Evolutionary conservation across 148 eudicot genomes (phyloP).

Genomic region (Rhododendron ovatum): DNA sequence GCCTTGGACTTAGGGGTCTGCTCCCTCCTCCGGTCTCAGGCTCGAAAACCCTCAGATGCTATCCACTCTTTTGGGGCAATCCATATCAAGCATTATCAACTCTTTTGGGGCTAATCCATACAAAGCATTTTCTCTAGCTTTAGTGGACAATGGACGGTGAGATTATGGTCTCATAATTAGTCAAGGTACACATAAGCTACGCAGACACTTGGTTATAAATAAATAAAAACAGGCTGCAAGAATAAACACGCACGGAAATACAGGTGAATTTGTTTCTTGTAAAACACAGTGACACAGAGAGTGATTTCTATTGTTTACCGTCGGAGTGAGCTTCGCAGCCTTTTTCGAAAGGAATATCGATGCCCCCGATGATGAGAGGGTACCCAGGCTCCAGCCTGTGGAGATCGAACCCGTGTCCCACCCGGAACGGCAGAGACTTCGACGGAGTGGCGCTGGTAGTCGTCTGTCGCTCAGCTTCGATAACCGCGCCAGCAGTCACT

Average conservation of each 20-base stretch:
- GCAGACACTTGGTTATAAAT: no score
- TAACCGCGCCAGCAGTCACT: slow-evolving; percentile 37
- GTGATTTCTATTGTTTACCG: slow-evolving; percentile 31
- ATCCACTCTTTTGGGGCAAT: background rate
- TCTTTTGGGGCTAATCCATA: no score
- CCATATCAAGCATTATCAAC: no score
- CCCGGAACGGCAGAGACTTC: slow-evolving; percentile 71
- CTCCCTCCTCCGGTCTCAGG: background rate
- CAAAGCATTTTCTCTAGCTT: background rate
- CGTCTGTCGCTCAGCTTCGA: slow-evolving; percentile 31
- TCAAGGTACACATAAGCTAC: background rate
- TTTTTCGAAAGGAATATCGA: slow-evolving; percentile 76
- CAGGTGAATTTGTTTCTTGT: background rate
- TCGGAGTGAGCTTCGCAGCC: slow-evolving; percentile 99
- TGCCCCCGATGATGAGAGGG: slow-evolving; percentile 90
- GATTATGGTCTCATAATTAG: no score
- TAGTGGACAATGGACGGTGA: no score
- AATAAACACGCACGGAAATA: background rate
- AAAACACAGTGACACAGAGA: background rate
- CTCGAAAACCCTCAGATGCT: no score
- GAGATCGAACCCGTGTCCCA: slow-evolving; percentile 94
- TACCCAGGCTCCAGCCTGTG: slow-evolving; percentile 92
- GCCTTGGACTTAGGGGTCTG: background rate
- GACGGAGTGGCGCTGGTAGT: slow-evolving; percentile 23
- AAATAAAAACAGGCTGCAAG: no score